Conservation (phyloP, 495 filamentous ascomycete genomes). For the Neurospora sp. region DNA sequence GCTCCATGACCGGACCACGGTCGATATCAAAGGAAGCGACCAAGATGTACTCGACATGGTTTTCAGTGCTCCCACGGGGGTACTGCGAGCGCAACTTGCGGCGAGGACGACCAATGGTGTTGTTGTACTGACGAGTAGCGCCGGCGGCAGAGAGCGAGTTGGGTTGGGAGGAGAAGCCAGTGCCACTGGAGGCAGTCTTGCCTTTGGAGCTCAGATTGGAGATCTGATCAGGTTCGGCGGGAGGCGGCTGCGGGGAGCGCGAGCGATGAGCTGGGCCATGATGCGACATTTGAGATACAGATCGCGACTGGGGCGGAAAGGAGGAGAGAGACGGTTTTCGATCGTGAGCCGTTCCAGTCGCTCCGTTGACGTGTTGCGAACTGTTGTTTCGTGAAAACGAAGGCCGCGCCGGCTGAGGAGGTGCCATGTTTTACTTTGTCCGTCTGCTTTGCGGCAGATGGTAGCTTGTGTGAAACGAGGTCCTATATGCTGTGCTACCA, state of each 20-base stretch:
- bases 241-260: slow-evolving; percentile 44
- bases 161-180: slow-evolving; percentile 43
- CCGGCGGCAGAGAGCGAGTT: slow-evolving; percentile 37
- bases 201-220: slow-evolving; percentile 47
- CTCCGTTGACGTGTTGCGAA: neutral
- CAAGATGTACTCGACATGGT: slow-evolving; percentile 98
- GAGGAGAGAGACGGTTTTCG: slow-evolving; percentile 47
- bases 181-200: slow-evolving; percentile 41
- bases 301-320: slow-evolving; percentile 47
- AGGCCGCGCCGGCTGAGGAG: slow-evolving; percentile 2
- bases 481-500: neutral
- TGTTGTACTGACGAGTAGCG: slow-evolving; percentile 29
- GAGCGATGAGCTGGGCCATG: slow-evolving; percentile 23
- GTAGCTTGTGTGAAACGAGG: neutral
- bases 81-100: slow-evolving; percentile 73
- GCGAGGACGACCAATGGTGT: slow-evolving; percentile 27
- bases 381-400: slow-evolving; percentile 9
- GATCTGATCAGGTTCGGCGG: slow-evolving; percentile 33
- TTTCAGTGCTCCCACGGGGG: slow-evolving; percentile 64
- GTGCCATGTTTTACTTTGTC: neutral
- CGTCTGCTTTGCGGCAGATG: neutral
- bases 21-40: slow-evolving; percentile 98
- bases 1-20: slow-evolving; percentile 93
- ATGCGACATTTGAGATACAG: slow-evolving; percentile 42
- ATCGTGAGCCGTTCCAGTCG: slow-evolving; percentile 11